Conservation (phyloP, 768 basidiomycete species). For the Gymnopilus junonius region DNA sequence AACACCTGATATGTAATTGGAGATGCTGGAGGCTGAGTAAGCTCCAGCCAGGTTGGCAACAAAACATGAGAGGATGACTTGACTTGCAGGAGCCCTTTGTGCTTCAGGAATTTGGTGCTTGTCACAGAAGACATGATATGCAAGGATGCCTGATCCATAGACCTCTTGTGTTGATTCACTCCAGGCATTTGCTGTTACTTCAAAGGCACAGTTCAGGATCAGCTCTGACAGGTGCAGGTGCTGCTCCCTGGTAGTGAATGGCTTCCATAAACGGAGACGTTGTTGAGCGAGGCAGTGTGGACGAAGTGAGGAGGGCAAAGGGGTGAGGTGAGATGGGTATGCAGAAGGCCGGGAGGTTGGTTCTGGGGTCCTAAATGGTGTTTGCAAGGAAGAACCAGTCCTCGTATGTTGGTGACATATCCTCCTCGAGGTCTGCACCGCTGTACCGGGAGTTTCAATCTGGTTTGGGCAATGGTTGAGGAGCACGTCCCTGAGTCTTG, state of each 20-base stretch:
- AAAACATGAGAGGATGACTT: constrained; percentile 30
- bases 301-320: constrained; percentile 18
- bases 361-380: constrained; percentile 14
- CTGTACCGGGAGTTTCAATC: background rate
- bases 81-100: constrained; percentile 33
- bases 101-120: constrained; percentile 31
- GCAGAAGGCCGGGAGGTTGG: background rate
- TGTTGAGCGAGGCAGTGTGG: constrained; percentile 33
- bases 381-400: too few species aligned
- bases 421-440: background rate
- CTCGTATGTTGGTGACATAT: too few species aligned
- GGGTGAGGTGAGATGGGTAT: background rate
- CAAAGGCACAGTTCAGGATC: constrained; percentile 28
- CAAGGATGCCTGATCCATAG: constrained; percentile 41
- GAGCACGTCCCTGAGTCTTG: background rate
- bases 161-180: constrained; percentile 32
- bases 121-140: constrained; percentile 47
- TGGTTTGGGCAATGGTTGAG: background rate
- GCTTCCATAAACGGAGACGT: constrained; percentile 29
- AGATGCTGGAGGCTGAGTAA: constrained; percentile 34
- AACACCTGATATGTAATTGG: constrained; percentile 43
- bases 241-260: background rate
- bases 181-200: constrained; percentile 30
- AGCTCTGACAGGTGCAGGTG: constrained; percentile 1
- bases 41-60: constrained; percentile 33